Percentiles rank a stretch among this genome's conserved stretches.
Evolutionary conservation across 768 basidiomycete genomes (phyloP).

Genomic region (Amanita fuliginea): DNA sequence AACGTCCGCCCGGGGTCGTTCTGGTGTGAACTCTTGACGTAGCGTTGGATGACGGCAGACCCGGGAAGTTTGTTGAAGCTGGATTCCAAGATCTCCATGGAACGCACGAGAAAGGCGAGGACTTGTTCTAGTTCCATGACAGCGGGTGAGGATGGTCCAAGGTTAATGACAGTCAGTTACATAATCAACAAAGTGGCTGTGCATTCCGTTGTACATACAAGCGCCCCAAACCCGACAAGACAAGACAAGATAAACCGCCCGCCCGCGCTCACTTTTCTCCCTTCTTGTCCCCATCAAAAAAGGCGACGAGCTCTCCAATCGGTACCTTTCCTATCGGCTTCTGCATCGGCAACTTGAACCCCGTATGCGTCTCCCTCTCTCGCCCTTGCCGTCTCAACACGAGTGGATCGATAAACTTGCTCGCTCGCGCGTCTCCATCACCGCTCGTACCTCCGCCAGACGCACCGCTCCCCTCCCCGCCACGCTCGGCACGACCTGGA

Average conservation of each 20-base stretch:
- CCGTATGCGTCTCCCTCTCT: slow-evolving; percentile 18
- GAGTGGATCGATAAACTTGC: slow-evolving; percentile 72
- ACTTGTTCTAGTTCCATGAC: slow-evolving; percentile 32
- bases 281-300: slow-evolving; percentile 54
- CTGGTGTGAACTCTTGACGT: slow-evolving; percentile 90
- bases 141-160: too few species aligned
- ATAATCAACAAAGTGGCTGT: not conserved
- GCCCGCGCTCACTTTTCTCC: not conserved
- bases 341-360: slow-evolving; percentile 29
- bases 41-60: slow-evolving; percentile 76
- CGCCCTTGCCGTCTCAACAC: slow-evolving; percentile 56
- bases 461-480: not conserved
- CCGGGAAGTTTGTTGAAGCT: slow-evolving; percentile 72
- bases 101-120: slow-evolving; percentile 54
- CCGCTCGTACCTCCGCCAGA: slow-evolving; percentile 12
- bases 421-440: slow-evolving; percentile 15
- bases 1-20: slow-evolving; percentile 91
- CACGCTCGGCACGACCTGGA: slow-evolving; percentile 5
- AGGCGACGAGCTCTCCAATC: slow-evolving; percentile 73
- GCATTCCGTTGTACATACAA: too few species aligned
- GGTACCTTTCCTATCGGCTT: slow-evolving; percentile 52
- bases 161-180: too few species aligned
- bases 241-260: too few species aligned
- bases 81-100: slow-evolving; percentile 46
- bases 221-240: too few species aligned